Evolutionary conservation across 352 stramenopile species (phyloP), one percentile per base, ranked within the genome.

Genomic region (Globisporangium irregulare): DNA sequence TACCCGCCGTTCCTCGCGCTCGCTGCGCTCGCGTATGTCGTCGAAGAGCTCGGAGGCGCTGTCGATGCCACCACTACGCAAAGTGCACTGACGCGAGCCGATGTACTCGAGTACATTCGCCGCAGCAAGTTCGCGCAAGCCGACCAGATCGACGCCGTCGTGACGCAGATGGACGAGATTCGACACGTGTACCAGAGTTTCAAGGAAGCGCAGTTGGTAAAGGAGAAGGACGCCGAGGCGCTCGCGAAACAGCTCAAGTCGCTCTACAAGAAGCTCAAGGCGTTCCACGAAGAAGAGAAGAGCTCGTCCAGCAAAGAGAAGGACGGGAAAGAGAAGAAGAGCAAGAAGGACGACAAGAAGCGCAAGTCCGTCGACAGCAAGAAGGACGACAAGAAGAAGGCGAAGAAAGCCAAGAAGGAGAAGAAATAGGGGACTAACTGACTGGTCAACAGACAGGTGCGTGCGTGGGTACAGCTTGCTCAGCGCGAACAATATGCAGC

Each of bases 191-290:
- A 84, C 54, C 56, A 69, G 8, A 65, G 66, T 12, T 54, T 79
- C 20, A 86, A 89, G 55, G 41, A 70, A 55, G 69, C 76, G 48
- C 76, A 86, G 34, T 24, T 43, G 3, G 57, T 68, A 20, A 81
- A 75, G 9, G 72, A 70, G 14, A 70, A 80, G 10, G 75, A 78
- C 24, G 75, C 73, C 2, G 71, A 82, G 3, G 73, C 73, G 38
- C 75, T 77, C 41, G 76, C 59, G 32, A 92, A 92, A 65, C 69
- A 93, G 70, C 76, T 95, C 43, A 95, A 95, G 63, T 70, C 80
- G 14, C 77, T 92, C 25, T 96, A 96, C 76, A 96, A 96, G 74
- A 92, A 91, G 68, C 83, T 96, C n/a, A 94, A 94, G 77, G 71
- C 75, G 18, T 94, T 96, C 67, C 75, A 93, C 67, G 73, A 86